These are phyloP conservation scores for Phialocephala sp. DNA, from an alignment of 2,329 filamentous ascomycete species.

Conservation along the genomic window DNA sequence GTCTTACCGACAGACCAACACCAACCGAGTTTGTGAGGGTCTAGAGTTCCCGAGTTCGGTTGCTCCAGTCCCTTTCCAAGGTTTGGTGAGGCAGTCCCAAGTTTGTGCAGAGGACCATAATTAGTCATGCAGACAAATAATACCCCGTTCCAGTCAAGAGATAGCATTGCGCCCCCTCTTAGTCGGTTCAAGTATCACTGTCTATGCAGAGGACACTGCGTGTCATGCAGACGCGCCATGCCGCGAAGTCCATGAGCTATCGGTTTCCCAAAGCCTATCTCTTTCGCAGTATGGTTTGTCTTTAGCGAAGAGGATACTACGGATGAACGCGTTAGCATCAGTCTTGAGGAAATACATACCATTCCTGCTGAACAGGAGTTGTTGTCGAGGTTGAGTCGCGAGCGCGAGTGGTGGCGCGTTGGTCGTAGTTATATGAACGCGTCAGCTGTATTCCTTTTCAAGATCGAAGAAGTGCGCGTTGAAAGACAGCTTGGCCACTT, in stretches of 20 bases:
- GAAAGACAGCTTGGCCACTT: background rate
- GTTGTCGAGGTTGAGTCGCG: background rate
- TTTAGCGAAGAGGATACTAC: background rate
- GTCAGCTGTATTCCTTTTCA: background rate
- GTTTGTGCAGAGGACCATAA: background rate
- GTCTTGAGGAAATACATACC: background rate
- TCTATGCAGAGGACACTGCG: no score
- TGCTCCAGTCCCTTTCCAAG: background rate
- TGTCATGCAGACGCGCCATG: no score
- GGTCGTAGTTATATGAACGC: background rate
- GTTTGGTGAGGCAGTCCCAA: background rate
- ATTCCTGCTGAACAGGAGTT: background rate
- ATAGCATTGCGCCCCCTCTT: background rate
- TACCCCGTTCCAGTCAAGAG: background rate
- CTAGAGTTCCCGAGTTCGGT: background rate
- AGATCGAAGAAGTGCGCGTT: background rate
- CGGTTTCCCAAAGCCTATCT: no score
- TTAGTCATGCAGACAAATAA: background rate
- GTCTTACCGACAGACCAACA: background rate
- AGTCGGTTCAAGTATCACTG: background rate
- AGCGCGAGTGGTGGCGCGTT: background rate
- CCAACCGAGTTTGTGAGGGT: background rate
- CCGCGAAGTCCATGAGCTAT: no score
- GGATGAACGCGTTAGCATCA: background rate
- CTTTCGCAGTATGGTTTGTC: background rate